Evolutionary conservation across 768 basidiomycete species (phyloP).

Genomic region (Strobilomyces confusus): DNA sequence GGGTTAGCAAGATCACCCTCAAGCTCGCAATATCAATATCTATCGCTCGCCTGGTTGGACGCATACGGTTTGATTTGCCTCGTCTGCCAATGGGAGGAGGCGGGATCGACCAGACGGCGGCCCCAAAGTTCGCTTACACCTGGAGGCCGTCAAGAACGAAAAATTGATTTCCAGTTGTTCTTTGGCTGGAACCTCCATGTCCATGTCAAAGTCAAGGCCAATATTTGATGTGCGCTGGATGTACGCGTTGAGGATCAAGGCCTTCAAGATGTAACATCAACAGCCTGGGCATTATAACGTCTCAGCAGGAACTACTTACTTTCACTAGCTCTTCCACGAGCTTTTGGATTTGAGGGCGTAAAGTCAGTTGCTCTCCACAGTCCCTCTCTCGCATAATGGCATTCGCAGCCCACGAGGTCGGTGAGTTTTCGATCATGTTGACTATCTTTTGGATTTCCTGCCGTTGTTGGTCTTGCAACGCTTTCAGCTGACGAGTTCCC

Average conservation of each 20-base stretch:
- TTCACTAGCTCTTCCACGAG: background rate
- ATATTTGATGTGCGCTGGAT: background rate
- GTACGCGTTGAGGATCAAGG: background rate
- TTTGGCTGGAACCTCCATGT: background rate
- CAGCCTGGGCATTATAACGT: background rate
- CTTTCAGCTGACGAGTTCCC: background rate
- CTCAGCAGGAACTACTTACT: background rate
- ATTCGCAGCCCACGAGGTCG: background rate
- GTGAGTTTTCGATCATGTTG: background rate
- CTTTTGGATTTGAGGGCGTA: background rate
- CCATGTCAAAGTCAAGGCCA: background rate
- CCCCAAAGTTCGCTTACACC: too few relatives aligned
- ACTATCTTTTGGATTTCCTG: background rate
- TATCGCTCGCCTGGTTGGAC: too few relatives aligned
- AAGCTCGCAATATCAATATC: too few relatives aligned
- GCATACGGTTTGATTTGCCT: too few relatives aligned
- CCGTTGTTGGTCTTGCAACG: background rate
- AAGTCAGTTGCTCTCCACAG: background rate
- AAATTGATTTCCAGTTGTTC: background rate
- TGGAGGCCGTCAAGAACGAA: background rate
- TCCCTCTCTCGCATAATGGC: background rate
- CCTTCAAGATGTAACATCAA: background rate
- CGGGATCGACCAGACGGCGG: too few relatives aligned
- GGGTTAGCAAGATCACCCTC: too few relatives aligned
- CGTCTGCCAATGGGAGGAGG: too few relatives aligned